Conservation (phyloP, 2,329 filamentous ascomycete genomes). For the Akanthomyces lecanii region DNA sequence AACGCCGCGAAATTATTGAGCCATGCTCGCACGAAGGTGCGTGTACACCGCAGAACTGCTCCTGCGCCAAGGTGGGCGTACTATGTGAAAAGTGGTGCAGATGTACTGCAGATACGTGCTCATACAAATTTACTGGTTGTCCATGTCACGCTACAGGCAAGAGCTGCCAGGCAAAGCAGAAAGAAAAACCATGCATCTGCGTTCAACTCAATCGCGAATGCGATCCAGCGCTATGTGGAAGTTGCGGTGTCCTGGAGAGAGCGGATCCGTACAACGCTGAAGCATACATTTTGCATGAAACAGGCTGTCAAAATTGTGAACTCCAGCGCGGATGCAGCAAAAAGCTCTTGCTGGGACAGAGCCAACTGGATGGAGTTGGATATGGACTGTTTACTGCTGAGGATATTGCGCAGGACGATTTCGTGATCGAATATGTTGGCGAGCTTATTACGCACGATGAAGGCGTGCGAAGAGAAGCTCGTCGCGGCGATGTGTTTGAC, state of each 20-base stretch:
- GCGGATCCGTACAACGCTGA: slow-evolving; percentile 65
- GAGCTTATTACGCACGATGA: slow-evolving; percentile 70
- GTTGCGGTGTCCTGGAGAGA: slow-evolving; percentile 65
- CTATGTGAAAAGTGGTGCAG: slow-evolving; percentile 71
- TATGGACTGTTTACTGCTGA: slow-evolving; percentile 73
- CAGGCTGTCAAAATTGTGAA: slow-evolving; percentile 66
- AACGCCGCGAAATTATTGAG: slow-evolving; percentile 53
- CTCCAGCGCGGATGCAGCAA: slow-evolving; percentile 66
- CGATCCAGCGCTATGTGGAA: slow-evolving; percentile 68
- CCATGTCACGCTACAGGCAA: slow-evolving; percentile 59
- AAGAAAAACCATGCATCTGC: slow-evolving; percentile 64
- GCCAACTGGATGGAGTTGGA: slow-evolving; percentile 62
- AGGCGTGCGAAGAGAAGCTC: slow-evolving; percentile 61
- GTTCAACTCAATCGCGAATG: slow-evolving; percentile 71
- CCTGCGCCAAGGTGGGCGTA: slow-evolving; percentile 57
- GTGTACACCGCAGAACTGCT: slow-evolving; percentile 57
- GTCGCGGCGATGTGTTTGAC: slow-evolving; percentile 57
- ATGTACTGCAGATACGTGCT: slow-evolving; percentile 56
- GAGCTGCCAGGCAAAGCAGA: slow-evolving; percentile 52
- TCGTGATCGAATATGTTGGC: slow-evolving; percentile 75
- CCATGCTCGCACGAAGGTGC: slow-evolving; percentile 67
- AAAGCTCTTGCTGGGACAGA: slow-evolving; percentile 64
- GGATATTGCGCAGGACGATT: slow-evolving; percentile 63
- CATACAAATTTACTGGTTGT: slow-evolving; percentile 63
- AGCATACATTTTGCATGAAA: slow-evolving; percentile 50